Conservation (phyloP, 2,329 filamentous ascomycete species). For the Trichoderma sp. region DNA sequence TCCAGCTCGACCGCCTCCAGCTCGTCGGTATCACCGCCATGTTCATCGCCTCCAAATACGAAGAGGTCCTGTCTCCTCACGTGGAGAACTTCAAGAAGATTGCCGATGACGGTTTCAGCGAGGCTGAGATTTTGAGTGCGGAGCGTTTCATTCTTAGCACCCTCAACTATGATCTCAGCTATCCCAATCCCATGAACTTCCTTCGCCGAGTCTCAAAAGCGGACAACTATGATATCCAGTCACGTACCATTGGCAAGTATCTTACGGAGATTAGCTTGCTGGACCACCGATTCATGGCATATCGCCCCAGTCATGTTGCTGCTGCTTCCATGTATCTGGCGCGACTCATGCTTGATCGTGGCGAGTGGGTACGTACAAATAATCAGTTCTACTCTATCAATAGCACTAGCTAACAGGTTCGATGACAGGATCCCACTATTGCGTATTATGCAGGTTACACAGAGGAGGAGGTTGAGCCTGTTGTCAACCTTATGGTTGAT, state of each 20-base stretch:
- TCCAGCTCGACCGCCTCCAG: conserved; percentile 93
- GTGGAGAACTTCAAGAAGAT: conserved; percentile 97
- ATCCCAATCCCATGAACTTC: conserved; percentile 99
- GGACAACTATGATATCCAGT: conserved; percentile 98
- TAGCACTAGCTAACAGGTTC: not conserved
- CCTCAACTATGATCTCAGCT: conserved; percentile 95
- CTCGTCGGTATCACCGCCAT: conserved; percentile 97
- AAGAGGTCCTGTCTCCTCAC: conserved; percentile 95
- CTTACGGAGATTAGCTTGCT: conserved; percentile 95
- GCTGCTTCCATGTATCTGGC: conserved; percentile 94
- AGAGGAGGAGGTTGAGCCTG: conserved; percentile 88
- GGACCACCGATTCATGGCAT: conserved; percentile 89
- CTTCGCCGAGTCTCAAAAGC: conserved; percentile 97
- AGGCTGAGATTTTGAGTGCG: conserved; percentile 93
- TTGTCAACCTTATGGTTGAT: conserved; percentile 92
- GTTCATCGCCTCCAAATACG: conserved; percentile 99
- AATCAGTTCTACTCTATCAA: not conserved
- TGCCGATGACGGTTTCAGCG: conserved; percentile 92
- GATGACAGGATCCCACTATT: conserved; percentile 70
- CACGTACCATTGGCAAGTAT: conserved; percentile 95
- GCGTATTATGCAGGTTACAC: conserved; percentile 90
- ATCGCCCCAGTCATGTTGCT: conserved; percentile 84
- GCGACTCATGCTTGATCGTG: conserved; percentile 83
- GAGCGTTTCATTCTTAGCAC: conserved; percentile 90
- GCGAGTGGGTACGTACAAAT: conserved; percentile 72